phyloP scores from a whole-genome alignment of 768 basidiomycete species.

The Lentinula raphanica region DNA sequence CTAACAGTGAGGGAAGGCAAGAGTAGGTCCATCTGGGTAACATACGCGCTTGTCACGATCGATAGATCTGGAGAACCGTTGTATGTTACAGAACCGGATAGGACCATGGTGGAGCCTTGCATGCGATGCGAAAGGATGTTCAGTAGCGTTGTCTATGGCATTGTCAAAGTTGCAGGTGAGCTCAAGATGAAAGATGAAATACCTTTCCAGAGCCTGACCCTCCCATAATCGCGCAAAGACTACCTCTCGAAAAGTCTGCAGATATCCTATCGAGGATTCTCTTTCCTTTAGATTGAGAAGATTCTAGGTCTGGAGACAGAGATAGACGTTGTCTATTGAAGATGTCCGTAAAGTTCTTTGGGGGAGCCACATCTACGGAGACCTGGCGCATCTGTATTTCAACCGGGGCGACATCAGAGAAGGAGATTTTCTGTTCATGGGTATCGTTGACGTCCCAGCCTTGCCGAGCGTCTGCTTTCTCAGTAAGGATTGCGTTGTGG shows the following conservation, averaged over 20 bases:
- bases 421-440: slow-evolving; percentile 2
- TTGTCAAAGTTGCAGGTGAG: not conserved
- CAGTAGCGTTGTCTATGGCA: slow-evolving; percentile 4
- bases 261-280: slow-evolving; percentile 4
- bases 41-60: slow-evolving; percentile 29
- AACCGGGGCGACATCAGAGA: not conserved
- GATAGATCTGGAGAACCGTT: slow-evolving; percentile 22
- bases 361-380: not conserved
- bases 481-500: not conserved
- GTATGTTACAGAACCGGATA: slow-evolving; percentile 28
- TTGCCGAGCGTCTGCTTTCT: too few relatives aligned
- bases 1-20: slow-evolving; percentile 46
- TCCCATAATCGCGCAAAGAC: slow-evolving; percentile 8
- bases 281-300: not conserved
- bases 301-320: not conserved
- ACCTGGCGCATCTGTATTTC: not conserved
- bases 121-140: slow-evolving; percentile 13
- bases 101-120: slow-evolving; percentile 15
- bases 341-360: not conserved
- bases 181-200: not conserved
- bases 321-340: not conserved
- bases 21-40: slow-evolving; percentile 56
- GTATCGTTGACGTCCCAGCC: slow-evolving; percentile 1
- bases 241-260: slow-evolving; percentile 7
- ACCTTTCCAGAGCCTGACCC: slow-evolving; percentile 10